Evolutionary conservation across 352 stramenopile genomes (phyloP), one percentile per base, ranked within the genome.

Genomic region (Globisporangium echinulatum): DNA sequence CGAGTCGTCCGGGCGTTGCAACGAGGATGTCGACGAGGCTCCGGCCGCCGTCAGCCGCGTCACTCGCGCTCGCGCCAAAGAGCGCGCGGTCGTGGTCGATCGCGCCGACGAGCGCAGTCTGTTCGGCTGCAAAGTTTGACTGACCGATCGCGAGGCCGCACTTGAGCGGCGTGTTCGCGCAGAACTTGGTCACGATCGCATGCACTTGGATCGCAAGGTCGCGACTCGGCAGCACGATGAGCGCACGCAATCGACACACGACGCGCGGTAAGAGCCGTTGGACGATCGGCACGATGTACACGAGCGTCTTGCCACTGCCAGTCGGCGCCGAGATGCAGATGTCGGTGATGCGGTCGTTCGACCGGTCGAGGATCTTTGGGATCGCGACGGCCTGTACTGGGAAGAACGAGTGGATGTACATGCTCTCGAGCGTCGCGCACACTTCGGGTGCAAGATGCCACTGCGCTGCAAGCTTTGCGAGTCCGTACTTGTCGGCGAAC

Each of bases 291-390:
- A 99, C 69, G 11, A 98, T 85, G 77, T 98, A 99, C 19, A 94
- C 92, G 15, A 99, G 79, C 49, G 97, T 99, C 70, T 99, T 99
- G 52, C 97, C 97, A 58, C 90, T 97, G 15, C 97, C 97, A 19
- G 97, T 99, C 7, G 97, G 97, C 40, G 97, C 96, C 46, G 93
- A 94, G 69, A 98, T 97, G 74, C 95, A 99, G 46, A 99, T 83
- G 74, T 99, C 97, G 11, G 78, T 89, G 55, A 87, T 74, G 56
- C 79, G 82, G 63, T 91, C 81, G 59, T 75, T 83, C 64, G 88
- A 84, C 33, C 73, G 83, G 55, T 88, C 76, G 49, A 99, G 79
- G 19, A 98, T 70, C 64, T 92, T 91, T 49, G 82, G 92, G 69
- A 99, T 98, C 19, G 95, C 92, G 57, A 96, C 83, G 40, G 88